These are phyloP conservation scores for Pseudoscleropodium purum DNA, from an alignment of 225 moss, liverwort and hornwort genomes.

Conservation along the genomic window DNA sequence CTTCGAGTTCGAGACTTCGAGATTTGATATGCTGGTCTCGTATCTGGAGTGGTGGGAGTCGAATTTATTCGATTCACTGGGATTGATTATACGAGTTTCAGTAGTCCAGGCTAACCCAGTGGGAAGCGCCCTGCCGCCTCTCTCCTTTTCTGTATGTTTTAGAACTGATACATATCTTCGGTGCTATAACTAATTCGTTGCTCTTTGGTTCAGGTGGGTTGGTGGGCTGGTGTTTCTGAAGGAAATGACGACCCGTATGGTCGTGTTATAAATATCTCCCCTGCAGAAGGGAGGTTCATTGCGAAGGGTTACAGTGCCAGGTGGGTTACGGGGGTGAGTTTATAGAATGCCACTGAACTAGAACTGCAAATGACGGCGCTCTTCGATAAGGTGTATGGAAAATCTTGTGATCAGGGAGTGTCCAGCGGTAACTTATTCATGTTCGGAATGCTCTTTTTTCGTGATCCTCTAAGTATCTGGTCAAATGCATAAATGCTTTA, in stretches of 20 bases:
- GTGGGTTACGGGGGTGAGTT: neutral
- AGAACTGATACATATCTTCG: neutral
- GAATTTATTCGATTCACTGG: neutral
- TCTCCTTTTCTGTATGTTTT: neutral
- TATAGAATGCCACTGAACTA: neutral
- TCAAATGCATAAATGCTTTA: neutral
- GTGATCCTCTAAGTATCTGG: neutral
- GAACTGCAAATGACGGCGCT: neutral
- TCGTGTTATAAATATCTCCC: slow-evolving; percentile 71
- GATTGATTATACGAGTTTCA: neutral
- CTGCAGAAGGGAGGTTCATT: slow-evolving; percentile 64
- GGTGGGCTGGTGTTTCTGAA: slow-evolving; percentile 95
- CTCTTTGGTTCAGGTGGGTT: slow-evolving; percentile 54
- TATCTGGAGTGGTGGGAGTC: neutral
- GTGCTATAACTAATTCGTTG: neutral
- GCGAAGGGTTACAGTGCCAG: slow-evolving; percentile 77
- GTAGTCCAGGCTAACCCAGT: neutral
- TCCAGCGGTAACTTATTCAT: neutral
- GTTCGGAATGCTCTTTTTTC: neutral
- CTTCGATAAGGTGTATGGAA: neutral
- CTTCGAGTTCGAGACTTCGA: neutral
- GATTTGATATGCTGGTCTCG: neutral
- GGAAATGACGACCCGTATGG: slow-evolving; percentile 82
- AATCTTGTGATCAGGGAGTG: neutral
- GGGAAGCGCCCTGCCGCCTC: neutral